A percentile compares a stretch with the other conserved stretches of the same genome.
phyloP scores from a whole-genome alignment of 2,329 filamentous ascomycete genomes.

The Pestalotiopsis sp. region DNA sequence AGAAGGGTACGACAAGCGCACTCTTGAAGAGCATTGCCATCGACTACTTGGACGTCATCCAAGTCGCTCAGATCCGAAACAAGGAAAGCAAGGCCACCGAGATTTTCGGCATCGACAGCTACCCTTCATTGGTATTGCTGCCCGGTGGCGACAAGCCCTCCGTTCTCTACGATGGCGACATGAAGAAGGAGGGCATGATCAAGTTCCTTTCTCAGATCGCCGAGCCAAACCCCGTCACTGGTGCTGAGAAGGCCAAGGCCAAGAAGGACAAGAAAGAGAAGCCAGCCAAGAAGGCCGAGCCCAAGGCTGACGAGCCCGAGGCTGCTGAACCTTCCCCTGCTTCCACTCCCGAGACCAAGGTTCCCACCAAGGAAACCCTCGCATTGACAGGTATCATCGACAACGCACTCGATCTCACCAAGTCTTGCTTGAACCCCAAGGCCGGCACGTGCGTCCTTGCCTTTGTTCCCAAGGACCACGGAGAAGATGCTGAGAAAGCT shows the following conservation, averaged over 20 bases:
- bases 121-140: constrained; percentile 80
- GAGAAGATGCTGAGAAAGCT: constrained; percentile 55
- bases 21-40: constrained; percentile 84
- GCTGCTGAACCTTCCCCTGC: constrained; percentile 30
- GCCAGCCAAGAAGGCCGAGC: constrained; percentile 28
- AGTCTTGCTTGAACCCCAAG: constrained; percentile 74
- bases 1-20: constrained; percentile 86
- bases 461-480: constrained; percentile 59
- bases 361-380: constrained; percentile 49
- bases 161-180: constrained; percentile 76
- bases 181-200: constrained; percentile 82
- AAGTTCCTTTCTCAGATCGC: constrained; percentile 81
- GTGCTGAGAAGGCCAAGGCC: constrained; percentile 26
- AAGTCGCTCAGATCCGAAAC: constrained; percentile 79
- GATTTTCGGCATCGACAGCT: constrained; percentile 74
- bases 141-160: constrained; percentile 70
- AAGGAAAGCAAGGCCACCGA: constrained; percentile 75
- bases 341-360: constrained; percentile 40
- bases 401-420: constrained; percentile 63
- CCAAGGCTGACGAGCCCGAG: constrained; percentile 42
- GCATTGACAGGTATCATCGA: constrained; percentile 68
- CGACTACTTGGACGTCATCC: constrained; percentile 81
- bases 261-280: constrained; percentile 42
- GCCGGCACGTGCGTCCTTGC: constrained; percentile 83
- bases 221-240: constrained; percentile 73